Evolutionary conservation across 176 grass and related monocot genomes (phyloP), one percentile per base, ranked within the genome.

Genomic region (Rhynchospora breviuscula): DNA sequence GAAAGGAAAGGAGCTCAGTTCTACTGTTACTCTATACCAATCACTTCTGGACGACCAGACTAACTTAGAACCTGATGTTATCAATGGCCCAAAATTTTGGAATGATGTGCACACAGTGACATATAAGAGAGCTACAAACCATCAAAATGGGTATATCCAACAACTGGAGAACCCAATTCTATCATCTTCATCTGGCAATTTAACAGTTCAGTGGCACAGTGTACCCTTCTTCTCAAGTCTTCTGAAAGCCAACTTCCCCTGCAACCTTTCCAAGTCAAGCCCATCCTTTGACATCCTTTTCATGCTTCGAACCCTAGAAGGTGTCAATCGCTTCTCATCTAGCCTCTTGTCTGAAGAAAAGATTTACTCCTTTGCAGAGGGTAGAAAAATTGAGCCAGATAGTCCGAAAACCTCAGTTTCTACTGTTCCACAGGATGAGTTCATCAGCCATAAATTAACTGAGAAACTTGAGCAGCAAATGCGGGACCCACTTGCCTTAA

Each of bases 401-500:
- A 91, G 89, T 89, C 71, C 93, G 59, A 95, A 95, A 61, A 56
- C 71, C 59, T 70, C 25, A 25, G 57, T 89, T 64, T 90, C 90
- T 87, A 86, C 87, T 85, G 85, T 99, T 88, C 88, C 89, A 73
- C 89, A 88, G 60, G 82, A 89, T 59, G 93, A 95, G 78, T 99
- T 99, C 82, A 67, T 93, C 45, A 95, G 88, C 79, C 84, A 85
- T 83, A 99, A 95, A 79, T 87, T 99, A 65, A 92, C 89, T 63
- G 96, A 99, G 88, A 99, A 99, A 83, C 82, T 99, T n/a, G 96
- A 99, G 89, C 96, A 99, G 70, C 96, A 99, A 82, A 84, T 99
- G 88, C 90, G 84, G 80, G 96, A 99, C 83, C 96, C 89, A 21
- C 86, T 99, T 75, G 87, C 87, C 81, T 85, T 87, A 88, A 83